Percentiles rank a stretch among this genome's conserved stretches.
phyloP scores from a whole-genome alignment of 768 basidiomycete species.

The Russula brevipes region DNA sequence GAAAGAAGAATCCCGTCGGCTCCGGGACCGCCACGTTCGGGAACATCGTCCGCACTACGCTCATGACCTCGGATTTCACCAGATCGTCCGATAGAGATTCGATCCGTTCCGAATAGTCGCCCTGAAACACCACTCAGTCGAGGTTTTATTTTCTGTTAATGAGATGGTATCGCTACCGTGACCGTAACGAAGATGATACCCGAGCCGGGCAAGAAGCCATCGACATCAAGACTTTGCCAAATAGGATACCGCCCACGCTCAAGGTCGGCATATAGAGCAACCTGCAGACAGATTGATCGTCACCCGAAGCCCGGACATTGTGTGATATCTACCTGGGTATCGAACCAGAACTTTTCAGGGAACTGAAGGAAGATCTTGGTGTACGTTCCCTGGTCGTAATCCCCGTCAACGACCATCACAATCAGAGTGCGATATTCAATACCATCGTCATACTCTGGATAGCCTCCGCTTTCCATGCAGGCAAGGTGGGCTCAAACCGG shows the following conservation, averaged over 20 bases:
- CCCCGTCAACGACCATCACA: neutral
- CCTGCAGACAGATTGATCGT: neutral
- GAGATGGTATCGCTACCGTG: constrained; percentile 39
- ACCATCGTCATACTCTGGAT: too few species aligned
- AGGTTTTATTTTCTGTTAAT: neutral
- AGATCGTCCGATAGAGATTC: constrained; percentile 46
- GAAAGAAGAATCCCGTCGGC: constrained; percentile 49
- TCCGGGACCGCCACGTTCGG: constrained; percentile 47
- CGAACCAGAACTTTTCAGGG: constrained; percentile 20
- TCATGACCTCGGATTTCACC: constrained; percentile 49
- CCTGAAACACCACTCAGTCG: constrained; percentile 33
- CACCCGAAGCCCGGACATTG: neutral
- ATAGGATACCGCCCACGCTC: constrained; percentile 43
- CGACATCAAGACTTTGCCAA: constrained; percentile 59
- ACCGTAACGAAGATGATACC: constrained; percentile 48
- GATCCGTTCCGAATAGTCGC: constrained; percentile 52
- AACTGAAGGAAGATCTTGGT: constrained; percentile 18
- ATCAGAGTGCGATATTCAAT: too few species aligned
- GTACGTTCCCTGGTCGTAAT: neutral
- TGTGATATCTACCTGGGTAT: constrained; percentile 27
- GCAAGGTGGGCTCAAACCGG: too few species aligned
- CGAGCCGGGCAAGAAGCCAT: constrained; percentile 53
- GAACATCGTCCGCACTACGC: constrained; percentile 51
- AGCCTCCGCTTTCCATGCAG: too few species aligned
- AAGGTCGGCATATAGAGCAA: constrained; percentile 14